A percentile compares a stretch with the other conserved stretches of the same genome.
Evolutionary conservation across 345 rosid genomes (phyloP).

Genomic region (Salix suchowensis): DNA sequence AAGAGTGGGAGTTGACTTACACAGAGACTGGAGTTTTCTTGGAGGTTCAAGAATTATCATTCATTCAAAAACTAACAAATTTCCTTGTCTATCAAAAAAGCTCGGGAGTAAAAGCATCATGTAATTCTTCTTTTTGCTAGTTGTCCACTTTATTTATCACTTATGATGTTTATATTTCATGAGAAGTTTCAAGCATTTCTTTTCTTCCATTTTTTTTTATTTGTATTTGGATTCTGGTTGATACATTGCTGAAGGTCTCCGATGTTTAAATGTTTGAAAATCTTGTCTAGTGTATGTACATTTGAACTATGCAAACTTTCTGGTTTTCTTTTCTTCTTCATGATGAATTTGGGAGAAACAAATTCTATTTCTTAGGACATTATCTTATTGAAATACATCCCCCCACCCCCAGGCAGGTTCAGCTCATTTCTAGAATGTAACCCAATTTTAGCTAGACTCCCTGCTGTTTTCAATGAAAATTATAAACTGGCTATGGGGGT

Average conservation of each 20-base stretch:
- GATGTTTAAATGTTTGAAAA: background rate
- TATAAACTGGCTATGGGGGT: background rate
- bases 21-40: slow-evolving; percentile 47
- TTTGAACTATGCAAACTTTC: background rate
- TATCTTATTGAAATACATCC: background rate
- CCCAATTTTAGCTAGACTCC: background rate
- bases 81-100: slow-evolving; percentile 22
- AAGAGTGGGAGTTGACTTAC: slow-evolving; percentile 24
- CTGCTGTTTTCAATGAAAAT: background rate
- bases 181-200: background rate
- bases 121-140: slow-evolving; percentile 32
- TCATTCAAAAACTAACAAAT: slow-evolving; percentile 26
- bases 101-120: slow-evolving; percentile 58
- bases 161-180: background rate
- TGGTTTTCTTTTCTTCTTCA: background rate
- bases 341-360: background rate
- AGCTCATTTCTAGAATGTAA: background rate
- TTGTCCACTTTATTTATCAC: background rate
- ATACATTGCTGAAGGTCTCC: background rate
- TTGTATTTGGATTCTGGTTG: background rate
- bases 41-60: slow-evolving; percentile 50
- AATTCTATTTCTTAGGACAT: background rate
- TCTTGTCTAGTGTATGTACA: background rate
- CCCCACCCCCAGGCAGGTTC: background rate
- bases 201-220: background rate